Conservation (phyloP, 2,329 filamentous ascomycete genomes). For the Sarocladium strictum region DNA sequence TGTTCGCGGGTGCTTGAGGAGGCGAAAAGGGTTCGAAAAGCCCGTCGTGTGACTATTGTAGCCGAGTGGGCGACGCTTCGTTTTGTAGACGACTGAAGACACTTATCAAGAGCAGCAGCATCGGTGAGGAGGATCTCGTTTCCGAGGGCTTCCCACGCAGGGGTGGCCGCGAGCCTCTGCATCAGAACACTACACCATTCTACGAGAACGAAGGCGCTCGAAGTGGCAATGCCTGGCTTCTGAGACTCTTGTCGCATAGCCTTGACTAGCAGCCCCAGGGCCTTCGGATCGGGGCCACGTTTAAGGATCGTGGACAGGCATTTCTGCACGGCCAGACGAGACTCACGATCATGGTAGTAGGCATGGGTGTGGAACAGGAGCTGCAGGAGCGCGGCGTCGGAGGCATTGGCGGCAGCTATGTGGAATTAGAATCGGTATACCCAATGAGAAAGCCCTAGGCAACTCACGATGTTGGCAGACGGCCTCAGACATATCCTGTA, state of each 20-base stretch:
- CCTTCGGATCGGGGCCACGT: constrained; percentile 44
- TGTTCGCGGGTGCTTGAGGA: constrained; percentile 49
- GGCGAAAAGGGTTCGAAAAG: constrained; percentile 67
- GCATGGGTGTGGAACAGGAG: constrained; percentile 83
- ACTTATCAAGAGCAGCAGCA: constrained; percentile 72
- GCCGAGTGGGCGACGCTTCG: constrained; percentile 65
- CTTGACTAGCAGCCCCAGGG: constrained; percentile 59
- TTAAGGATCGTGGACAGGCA: constrained; percentile 67
- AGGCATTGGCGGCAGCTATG: constrained; percentile 4
- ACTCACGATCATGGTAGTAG: constrained; percentile 79
- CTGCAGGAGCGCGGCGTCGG: constrained; percentile 46
- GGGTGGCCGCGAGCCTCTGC: constrained; percentile 58
- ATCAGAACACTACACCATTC: constrained; percentile 85
- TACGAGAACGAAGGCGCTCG: constrained; percentile 79
- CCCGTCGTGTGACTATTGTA: constrained; percentile 70
- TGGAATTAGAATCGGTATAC: background rate
- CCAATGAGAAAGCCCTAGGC: background rate
- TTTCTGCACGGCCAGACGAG: constrained; percentile 74
- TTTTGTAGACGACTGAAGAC: constrained; percentile 60
- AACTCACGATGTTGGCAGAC: constrained; percentile 2
- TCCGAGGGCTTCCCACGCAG: constrained; percentile 59
- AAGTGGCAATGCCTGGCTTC: constrained; percentile 71
- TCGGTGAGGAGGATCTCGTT: constrained; percentile 61
- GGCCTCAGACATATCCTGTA: constrained; percentile 29
- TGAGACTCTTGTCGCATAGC: constrained; percentile 65